Evolutionary conservation across 225 moss, liverwort and hornwort species (phyloP).

Genomic region (Pseudisothecium myosuroides): DNA sequence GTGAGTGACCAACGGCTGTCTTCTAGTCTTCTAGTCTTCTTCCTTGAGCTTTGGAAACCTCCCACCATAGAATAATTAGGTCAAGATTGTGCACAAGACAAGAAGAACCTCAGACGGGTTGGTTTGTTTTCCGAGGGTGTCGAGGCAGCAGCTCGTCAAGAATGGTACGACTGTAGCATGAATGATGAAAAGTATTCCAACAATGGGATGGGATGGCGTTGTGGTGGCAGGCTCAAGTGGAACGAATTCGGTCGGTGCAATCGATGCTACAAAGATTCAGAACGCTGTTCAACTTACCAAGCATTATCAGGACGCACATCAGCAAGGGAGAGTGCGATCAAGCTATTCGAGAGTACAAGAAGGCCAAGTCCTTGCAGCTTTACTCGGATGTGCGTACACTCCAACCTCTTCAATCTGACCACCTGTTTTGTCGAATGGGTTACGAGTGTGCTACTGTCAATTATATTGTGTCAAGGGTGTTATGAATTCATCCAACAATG

Average conservation of each 20-base stretch:
- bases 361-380: conserved; percentile 83
- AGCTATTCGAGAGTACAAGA: conserved; percentile 94
- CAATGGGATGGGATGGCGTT: background rate
- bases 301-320: conserved; percentile 75
- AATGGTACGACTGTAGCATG: background rate
- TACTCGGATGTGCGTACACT: conserved; percentile 60
- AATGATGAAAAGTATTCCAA: background rate
- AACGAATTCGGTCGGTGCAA: conserved; percentile 92
- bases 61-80: background rate
- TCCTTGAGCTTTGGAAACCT: background rate
- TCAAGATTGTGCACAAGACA: background rate
- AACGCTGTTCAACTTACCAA: conserved; percentile 84
- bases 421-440: background rate
- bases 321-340: conserved; percentile 88
- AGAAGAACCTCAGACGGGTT: background rate
- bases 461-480: background rate
- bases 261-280: conserved; percentile 92
- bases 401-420: background rate
- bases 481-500: background rate
- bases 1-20: background rate
- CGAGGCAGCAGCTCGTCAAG: background rate
- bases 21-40: background rate
- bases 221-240: conserved; percentile 70
- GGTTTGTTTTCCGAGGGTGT: background rate
- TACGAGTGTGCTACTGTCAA: background rate